A percentile compares a stretch with the other conserved stretches of the same genome.
phyloP scores from a whole-genome alignment of 345 rosid genomes.

The Corchorus capsularis region DNA sequence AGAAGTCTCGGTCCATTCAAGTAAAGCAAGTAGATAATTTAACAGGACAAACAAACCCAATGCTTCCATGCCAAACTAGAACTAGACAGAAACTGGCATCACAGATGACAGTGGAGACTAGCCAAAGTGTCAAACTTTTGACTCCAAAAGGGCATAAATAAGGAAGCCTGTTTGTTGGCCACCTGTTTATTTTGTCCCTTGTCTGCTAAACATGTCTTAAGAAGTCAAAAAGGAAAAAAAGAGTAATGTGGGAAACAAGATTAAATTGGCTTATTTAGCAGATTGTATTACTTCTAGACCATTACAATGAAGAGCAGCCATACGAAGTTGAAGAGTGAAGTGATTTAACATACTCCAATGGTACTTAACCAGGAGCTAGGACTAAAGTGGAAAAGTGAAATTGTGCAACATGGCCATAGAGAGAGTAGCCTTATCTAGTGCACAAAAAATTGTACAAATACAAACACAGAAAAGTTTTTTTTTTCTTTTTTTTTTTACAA shows the following conservation, averaged over 20 bases:
- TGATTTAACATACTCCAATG: not conserved
- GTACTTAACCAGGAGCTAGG: no score
- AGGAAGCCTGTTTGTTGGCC: not conserved
- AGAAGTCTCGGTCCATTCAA: slow-evolving; percentile 7
- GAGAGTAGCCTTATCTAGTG: not conserved
- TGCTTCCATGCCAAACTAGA: not conserved
- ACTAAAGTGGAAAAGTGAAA: no score
- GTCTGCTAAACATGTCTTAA: slow-evolving; percentile 2
- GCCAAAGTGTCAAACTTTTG: not conserved
- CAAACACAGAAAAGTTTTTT: no score
- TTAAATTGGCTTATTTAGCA: not conserved
- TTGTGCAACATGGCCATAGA: not conserved
- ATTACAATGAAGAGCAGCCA: not conserved
- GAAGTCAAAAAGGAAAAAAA: slow-evolving; percentile 6
- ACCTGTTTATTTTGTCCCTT: not conserved
- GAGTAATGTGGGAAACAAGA: not conserved
- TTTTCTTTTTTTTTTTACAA: no score
- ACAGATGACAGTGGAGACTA: not conserved
- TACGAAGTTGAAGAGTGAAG: not conserved
- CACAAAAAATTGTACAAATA: not conserved
- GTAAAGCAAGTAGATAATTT: not conserved
- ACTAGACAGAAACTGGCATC: not conserved
- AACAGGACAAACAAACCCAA: not conserved
- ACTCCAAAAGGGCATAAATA: slow-evolving; percentile 1
- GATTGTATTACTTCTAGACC: not conserved